phyloP scores from a whole-genome alignment of 1,139 yeast species.

The Candida pseudoviswanathii region DNA sequence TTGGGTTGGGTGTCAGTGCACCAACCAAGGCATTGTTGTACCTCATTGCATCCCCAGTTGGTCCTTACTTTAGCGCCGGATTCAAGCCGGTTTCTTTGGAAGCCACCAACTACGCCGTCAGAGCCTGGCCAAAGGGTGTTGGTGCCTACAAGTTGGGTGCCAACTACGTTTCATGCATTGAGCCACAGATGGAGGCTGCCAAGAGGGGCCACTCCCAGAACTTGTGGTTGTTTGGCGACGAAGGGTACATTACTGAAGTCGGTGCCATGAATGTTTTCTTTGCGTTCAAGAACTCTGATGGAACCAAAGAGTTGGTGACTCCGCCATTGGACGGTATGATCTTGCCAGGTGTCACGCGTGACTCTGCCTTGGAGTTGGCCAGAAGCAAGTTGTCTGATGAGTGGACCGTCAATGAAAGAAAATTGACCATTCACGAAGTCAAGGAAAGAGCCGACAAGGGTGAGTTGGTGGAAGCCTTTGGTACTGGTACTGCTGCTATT shows the following conservation, averaged over 20 bases:
- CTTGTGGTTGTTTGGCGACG: slow-evolving; percentile 93
- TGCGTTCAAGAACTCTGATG: slow-evolving; percentile 70
- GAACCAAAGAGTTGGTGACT: slow-evolving; percentile 89
- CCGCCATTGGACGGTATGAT: slow-evolving; percentile 98
- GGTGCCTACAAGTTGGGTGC: slow-evolving; percentile 97
- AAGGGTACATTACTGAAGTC: slow-evolving; percentile 88
- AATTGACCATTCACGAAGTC: slow-evolving; percentile 79
- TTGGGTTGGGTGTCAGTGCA: slow-evolving; percentile 78
- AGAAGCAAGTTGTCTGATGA: slow-evolving; percentile 68
- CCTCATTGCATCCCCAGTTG: slow-evolving; percentile 93
- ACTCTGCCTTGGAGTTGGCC: slow-evolving; percentile 76
- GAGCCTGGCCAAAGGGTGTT: slow-evolving; percentile 99
- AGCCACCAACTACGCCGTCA: slow-evolving; percentile 91
- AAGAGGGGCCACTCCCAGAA: slow-evolving; percentile 89
- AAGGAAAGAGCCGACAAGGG: slow-evolving; percentile 76
- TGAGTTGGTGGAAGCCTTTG: slow-evolving; percentile 90
- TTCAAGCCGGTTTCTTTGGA: slow-evolving; percentile 92
- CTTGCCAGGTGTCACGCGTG: slow-evolving; percentile 95
- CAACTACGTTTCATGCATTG: slow-evolving; percentile 92
- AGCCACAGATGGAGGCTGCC: slow-evolving; percentile 89
- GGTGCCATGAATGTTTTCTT: slow-evolving; percentile 97
- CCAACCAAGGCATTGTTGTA: slow-evolving; percentile 81
- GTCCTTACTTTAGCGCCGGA: slow-evolving; percentile 88
- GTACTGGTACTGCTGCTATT: slow-evolving; percentile 97
- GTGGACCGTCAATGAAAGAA: slow-evolving; percentile 83